These are phyloP conservation scores for Porphyrellus cyaneotinctus DNA, from an alignment of 768 basidiomycete genomes.

Conservation along the genomic window DNA sequence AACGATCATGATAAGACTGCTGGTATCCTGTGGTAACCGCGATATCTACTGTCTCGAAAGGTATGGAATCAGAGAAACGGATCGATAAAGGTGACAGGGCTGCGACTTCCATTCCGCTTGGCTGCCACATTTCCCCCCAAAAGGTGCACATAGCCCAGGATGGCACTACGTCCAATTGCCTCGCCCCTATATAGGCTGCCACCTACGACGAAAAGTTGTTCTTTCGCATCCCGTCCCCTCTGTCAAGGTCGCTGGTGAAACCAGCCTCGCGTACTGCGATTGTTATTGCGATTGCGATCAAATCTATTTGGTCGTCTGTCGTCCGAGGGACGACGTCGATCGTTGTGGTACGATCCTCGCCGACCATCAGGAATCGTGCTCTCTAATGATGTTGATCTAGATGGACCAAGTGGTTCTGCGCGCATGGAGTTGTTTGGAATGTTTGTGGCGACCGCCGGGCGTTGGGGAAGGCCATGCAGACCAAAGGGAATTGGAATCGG, in stretches of 20 bases:
- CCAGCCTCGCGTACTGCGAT: constrained; percentile 10
- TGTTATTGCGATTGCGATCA: constrained; percentile 9
- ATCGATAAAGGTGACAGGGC: not conserved
- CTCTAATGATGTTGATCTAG: constrained; percentile 18
- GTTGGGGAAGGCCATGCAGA: constrained; percentile 16
- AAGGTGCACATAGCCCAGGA: not conserved
- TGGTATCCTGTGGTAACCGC: not conserved
- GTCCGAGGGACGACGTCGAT: constrained; percentile 15
- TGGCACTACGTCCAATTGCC: not conserved
- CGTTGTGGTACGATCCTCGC: constrained; percentile 15
- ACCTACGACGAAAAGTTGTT: too few relatives aligned
- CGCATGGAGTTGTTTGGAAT: constrained; percentile 11
- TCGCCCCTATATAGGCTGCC: not conserved
- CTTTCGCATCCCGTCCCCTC: not conserved
- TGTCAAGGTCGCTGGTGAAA: constrained; percentile 2
- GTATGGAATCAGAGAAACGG: not conserved
- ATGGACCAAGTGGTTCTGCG: constrained; percentile 16
- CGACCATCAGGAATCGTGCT: constrained; percentile 15
- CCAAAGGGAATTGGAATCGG: not conserved
- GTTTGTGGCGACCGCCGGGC: not conserved
- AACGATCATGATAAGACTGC: constrained; percentile 1
- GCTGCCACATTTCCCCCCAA: not conserved
- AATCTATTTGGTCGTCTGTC: constrained; percentile 12
- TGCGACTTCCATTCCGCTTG: not conserved
- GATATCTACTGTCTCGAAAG: not conserved